phyloP scores from a whole-genome alignment of 2,329 filamentous ascomycete genomes.

The Calonectria leucothoes region DNA sequence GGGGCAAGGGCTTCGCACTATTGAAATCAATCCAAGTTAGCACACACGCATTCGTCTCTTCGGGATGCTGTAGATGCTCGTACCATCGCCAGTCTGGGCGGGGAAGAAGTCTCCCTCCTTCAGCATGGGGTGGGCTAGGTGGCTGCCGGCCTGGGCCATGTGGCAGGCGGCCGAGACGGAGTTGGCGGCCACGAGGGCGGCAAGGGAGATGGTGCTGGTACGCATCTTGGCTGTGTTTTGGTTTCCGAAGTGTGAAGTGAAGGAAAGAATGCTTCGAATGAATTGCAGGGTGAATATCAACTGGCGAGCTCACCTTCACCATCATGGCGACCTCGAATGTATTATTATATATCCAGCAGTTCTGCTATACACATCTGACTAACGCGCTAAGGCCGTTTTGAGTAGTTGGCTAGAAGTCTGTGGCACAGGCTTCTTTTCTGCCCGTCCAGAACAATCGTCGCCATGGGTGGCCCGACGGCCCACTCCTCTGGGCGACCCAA shows the following conservation, averaged over 20 bases:
- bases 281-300: not conserved
- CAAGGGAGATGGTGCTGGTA: not conserved
- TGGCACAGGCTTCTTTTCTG: not conserved
- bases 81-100: not conserved
- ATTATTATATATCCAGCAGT: not conserved
- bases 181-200: not conserved
- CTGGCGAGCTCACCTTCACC: not conserved
- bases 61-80: not conserved
- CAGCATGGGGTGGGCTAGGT: not conserved
- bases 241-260: not conserved
- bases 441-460: not conserved
- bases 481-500: not conserved
- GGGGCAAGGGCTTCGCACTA: slow-evolving; percentile 12
- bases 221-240: not conserved
- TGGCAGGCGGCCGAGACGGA: not conserved
- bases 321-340: not conserved
- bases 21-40: not conserved
- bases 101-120: not conserved
- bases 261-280: not conserved
- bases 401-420: not conserved
- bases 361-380: not conserved
- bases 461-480: not conserved
- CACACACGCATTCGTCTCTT: not conserved
- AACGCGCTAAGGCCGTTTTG: not conserved
- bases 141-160: not conserved